Evolutionary conservation across 2,329 filamentous ascomycete genomes (phyloP), one percentile per base, ranked within the genome.

Genomic region (Rutstroemia sp.): DNA sequence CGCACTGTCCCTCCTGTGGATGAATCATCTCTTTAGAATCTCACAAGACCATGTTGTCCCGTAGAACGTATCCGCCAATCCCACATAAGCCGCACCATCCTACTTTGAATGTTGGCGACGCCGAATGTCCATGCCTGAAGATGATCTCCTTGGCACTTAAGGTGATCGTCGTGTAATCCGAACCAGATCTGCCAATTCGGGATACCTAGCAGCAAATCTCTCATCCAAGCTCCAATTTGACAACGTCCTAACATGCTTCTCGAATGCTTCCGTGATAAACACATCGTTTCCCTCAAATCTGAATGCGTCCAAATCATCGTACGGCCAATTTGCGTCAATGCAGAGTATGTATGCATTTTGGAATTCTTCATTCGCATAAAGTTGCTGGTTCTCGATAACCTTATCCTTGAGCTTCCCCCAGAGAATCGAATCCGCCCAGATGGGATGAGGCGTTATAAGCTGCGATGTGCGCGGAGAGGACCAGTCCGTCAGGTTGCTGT

Each of bases 291-390:
- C 63, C 23, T 63, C 63, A 48, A 60, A 58, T 4, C 54, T 45
- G 5, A 66, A 49, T 3, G 60, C 48, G 34, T 66, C 63, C 12
- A 57, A 16, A 2, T 64, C 59, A 25, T 59, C 47, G 23, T 60
- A 64, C 8, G 68, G 65, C 73, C 70, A 74, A 45, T 73, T 70
- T 47, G 69, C 60, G 50, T 68, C 69, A 48, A 74, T 53, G 53
- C 65, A 69, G 39, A 62, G 60, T 45, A 62, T 67, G 59, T 73
- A 74, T 40, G 70, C 48, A 53, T 65, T 63, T 42, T 67, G 65
- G 45, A 74, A 74, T 51, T 74, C 71, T 2, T 68, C 65, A 7
- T 68, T 74, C 42, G 67, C 68, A 55, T 74, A 75, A 4, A 67
- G 50, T 16, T 68, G 64, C 56, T 71, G 73, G 21, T 68, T 68